Base-by-base conservation (phyloP, 2,329 filamentous ascomycete genomes). In the Colletotrichum acutatum region DNA sequence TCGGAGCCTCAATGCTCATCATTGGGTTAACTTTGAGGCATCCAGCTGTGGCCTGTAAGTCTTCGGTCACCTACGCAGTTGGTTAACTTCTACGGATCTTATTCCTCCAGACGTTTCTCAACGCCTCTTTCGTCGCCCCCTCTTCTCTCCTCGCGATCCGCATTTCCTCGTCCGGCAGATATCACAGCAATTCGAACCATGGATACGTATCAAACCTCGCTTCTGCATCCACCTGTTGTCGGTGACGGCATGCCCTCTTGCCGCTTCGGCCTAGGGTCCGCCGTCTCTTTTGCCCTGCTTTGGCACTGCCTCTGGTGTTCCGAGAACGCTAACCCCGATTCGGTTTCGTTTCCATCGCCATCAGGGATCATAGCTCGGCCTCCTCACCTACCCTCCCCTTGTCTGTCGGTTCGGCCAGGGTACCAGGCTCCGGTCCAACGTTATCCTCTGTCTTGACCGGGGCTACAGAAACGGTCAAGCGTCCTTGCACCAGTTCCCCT, bases 331-430 rank as follows among this genome's bases (percentile, higher is more conserved):
- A 70, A 49, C 12, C 66, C 66, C 14, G 64, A 69, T n/a, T 69
- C 24, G 22, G 59, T 69, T 72, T 72, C 42, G 66, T 72, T 72
- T 69, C 60, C 59, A n/a, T 54, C 53, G 11, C 32, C 19, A 30
- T 59, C 65, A 69, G 59, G 68, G 69, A 68, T 71, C 28, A 42
- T 34, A 63, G 64, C 69, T 68, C 69, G 52, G 58, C 37, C 37
- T 22, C 16, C 24, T 46, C 49, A 22, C 16, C 58, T 57, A 64
- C 52, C 62, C 26, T 24, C 49, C 57, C 69, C 37, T 42, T 42
- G 37, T 42, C 42, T 59, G 42, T 66, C 66, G 11, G 62, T 42
- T 22, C 22, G 59, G 49, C 60, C 28, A 59, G 66, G 70, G 56
- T 65, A n/a, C 66, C 54, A 68, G 54, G 66, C 22, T 28, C 56